Percentiles rank a stretch among this genome's conserved stretches.
Conservation (phyloP, 805 yeast species). For the Yarrowia bubula region DNA sequence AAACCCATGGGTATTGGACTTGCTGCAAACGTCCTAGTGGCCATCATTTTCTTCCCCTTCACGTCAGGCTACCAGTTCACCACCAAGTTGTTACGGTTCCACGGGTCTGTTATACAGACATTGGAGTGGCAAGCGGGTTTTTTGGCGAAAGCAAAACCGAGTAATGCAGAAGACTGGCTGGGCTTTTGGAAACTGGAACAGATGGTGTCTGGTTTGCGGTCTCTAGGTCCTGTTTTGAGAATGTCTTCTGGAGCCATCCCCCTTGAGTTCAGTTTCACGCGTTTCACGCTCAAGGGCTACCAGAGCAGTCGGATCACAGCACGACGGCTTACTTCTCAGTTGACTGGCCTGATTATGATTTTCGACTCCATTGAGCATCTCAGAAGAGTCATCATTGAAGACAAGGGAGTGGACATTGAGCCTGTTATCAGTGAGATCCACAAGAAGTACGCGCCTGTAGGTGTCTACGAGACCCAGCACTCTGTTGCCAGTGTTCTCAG, state of each 20-base stretch:
- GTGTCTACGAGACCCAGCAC: constrained; percentile 8
- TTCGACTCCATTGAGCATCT: constrained; percentile 10
- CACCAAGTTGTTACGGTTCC: background rate
- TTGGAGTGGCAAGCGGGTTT: background rate
- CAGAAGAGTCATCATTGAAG: background rate
- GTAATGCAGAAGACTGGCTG: background rate
- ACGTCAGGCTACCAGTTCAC: constrained; percentile 10
- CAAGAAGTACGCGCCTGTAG: constrained; percentile 5
- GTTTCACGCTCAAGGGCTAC: background rate
- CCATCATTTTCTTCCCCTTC: constrained; percentile 9
- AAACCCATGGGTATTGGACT: constrained; percentile 9
- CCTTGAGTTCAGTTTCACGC: constrained; percentile 17
- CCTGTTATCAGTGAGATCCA: constrained; percentile 2
- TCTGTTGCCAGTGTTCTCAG: background rate
- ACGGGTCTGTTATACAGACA: background rate
- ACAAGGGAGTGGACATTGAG: background rate
- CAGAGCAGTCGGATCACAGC: background rate
- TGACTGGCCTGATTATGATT: background rate
- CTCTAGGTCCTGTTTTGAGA: constrained; percentile 30
- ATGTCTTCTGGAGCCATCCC: constrained; percentile 32
- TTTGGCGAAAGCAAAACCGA: background rate
- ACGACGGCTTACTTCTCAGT: constrained; percentile 1
- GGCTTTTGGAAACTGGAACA: constrained; percentile 9
- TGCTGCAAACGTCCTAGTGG: constrained; percentile 1
- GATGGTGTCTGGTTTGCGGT: background rate